phyloP scores from a whole-genome alignment of 2,329 filamentous ascomycete species.

The Colletotrichum cuscutae region DNA sequence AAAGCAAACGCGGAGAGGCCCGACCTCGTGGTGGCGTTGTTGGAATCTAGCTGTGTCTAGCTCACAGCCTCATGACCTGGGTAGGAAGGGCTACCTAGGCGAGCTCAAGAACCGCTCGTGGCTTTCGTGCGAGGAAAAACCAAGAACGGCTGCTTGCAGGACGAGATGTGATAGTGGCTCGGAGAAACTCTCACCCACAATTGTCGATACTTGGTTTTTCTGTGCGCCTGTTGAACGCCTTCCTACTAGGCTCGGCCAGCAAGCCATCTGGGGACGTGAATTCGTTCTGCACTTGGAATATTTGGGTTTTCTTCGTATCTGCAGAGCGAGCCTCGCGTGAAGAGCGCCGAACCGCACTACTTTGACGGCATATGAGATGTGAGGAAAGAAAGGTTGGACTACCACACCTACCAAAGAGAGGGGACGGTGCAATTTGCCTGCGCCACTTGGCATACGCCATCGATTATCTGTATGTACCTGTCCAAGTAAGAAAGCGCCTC shows the following conservation, averaged over 20 bases:
- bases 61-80: neutral
- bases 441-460: neutral
- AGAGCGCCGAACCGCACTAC: neutral
- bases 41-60: neutral
- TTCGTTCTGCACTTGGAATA: neutral
- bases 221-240: neutral
- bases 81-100: neutral
- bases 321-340: constrained; percentile 15
- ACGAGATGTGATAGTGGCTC: neutral
- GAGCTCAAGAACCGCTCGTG: neutral
- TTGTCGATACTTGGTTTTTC: constrained; percentile 15
- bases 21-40: neutral
- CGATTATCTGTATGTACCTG: neutral
- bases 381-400: neutral
- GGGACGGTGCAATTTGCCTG: neutral
- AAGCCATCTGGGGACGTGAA: neutral
- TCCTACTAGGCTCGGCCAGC: neutral
- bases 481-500: neutral
- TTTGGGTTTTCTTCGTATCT: constrained; percentile 26
- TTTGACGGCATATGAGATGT: neutral
- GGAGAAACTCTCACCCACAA: neutral
- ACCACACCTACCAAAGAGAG: neutral
- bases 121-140: neutral
- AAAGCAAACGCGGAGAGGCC: neutral
- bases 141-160: neutral